A percentile compares a stretch with the other conserved stretches of the same genome.
phyloP scores from a whole-genome alignment of 2,329 filamentous ascomycete genomes.

The Aspergillus tanneri region DNA sequence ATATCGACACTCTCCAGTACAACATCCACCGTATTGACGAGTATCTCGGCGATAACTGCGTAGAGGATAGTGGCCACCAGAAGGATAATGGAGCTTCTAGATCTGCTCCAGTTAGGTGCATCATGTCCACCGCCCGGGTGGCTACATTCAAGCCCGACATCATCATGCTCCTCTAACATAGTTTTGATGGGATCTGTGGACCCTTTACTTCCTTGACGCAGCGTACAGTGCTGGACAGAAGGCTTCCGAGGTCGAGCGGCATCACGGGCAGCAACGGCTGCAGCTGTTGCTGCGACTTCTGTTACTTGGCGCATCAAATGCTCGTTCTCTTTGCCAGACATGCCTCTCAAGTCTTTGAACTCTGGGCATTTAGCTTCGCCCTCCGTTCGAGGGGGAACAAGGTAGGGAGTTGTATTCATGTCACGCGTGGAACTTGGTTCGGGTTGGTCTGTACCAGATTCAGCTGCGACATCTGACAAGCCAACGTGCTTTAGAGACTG shows the following conservation, averaged over 20 bases:
- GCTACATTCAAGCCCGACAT: conserved; percentile 45
- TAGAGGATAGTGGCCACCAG: conserved; percentile 87
- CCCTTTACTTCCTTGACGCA: conserved; percentile 37
- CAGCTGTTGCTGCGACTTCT: conserved; percentile 90
- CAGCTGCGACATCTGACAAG: conserved; percentile 56
- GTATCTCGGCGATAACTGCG: conserved; percentile 93
- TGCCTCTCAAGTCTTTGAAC: conserved; percentile 53
- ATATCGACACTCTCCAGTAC: conserved; percentile 86
- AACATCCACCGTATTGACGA: conserved; percentile 97
- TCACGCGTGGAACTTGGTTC: conserved; percentile 25
- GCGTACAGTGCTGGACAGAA: conserved; percentile 39
- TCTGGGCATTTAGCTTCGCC: conserved; percentile 40
- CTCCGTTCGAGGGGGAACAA: conserved; percentile 69
- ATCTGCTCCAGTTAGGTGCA: conserved; percentile 95
- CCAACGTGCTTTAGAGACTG: conserved; percentile 86
- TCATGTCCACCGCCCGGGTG: conserved; percentile 73
- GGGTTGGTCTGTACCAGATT: conserved; percentile 29
- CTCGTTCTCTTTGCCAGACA: conserved; percentile 80
- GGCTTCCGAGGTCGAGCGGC: conserved; percentile 56
- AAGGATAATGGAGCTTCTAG: conserved; percentile 85
- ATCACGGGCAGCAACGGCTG: conserved; percentile 81
- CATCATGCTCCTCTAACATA: conserved; percentile 49
- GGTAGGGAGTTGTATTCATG: conserved; percentile 56
- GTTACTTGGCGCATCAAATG: conserved; percentile 81
- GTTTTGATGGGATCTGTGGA: conserved; percentile 37